Percentiles rank a stretch among this genome's conserved stretches.
Evolutionary conservation across 306 rosid species (phyloP).

Genomic region (Sesbania bispinosa): DNA sequence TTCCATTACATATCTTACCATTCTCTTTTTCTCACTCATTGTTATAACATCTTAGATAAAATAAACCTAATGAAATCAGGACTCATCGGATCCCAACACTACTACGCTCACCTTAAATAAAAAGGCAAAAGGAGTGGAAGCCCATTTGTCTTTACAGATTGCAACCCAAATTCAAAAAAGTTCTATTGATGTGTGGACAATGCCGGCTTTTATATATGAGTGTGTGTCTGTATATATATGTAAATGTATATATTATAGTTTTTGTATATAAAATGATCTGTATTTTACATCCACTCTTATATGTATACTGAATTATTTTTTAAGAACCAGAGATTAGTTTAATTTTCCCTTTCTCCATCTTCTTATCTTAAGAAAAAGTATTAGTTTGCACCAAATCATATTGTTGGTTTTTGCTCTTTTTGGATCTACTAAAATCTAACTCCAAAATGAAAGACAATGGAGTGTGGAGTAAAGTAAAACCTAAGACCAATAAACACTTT

Average conservation of each 20-base stretch:
- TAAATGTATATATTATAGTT: too few relatives aligned
- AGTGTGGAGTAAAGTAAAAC: not conserved
- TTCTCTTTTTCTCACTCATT: too few relatives aligned
- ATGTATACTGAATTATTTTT: not conserved
- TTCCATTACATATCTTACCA: too few relatives aligned
- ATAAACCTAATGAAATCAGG: not conserved
- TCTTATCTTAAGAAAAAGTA: not conserved
- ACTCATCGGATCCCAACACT: too few relatives aligned
- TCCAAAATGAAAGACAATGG: slow-evolving; percentile 2
- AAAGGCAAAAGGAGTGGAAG: not conserved
- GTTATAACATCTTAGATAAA: too few relatives aligned
- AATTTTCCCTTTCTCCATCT: not conserved
- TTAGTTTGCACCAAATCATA: not conserved
- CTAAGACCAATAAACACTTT: slow-evolving; percentile 18
- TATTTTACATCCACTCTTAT: too few relatives aligned
- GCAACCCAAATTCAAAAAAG: not conserved
- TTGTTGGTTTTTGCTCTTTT: not conserved
- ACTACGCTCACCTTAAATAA: too few relatives aligned
- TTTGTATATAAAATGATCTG: too few relatives aligned
- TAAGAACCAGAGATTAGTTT: not conserved
- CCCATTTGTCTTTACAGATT: not conserved
- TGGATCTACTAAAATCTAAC: slow-evolving; percentile 21
- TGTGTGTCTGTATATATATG: too few relatives aligned
- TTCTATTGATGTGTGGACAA: too few relatives aligned
- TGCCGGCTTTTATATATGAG: too few relatives aligned